Base-by-base conservation (phyloP, 768 basidiomycete genomes). In the Phaffia australis region DNA sequence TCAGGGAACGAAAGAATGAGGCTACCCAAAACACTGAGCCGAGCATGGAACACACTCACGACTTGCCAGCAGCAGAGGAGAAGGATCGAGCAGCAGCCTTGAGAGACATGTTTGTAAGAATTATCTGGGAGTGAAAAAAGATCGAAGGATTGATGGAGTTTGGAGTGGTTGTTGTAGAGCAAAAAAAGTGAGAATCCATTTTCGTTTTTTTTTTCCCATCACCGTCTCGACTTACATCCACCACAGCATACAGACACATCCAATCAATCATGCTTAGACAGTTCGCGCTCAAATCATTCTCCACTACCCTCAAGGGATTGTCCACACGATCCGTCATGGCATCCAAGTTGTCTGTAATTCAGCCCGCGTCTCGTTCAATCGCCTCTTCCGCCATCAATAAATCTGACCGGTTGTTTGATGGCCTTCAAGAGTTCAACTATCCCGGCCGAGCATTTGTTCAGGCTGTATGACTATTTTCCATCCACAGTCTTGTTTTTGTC, bases 61-160 rank as follows among this genome's bases (percentile, higher is more conserved):
- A 64, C 63, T 64, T 64, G 32, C 35, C 25, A 11, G 54, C 62
- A 32, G 51, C 55, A 29, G 63, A 35, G 50, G 63, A 32, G 55
- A 56, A 64, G 54, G 63, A 23, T 64, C 63, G 63, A 25, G 52
- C 62, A 35, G 62, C 50, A 27, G 50, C 35, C 29, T 51, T 51
- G 63, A 64, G 21, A 47, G 63, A 64, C 63, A 64, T 64, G 46
- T 56, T 57, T 8, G 15, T 42, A 5, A 5, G 11, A 11, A 42
- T 42, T 42, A 11, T 42, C 11, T 42, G 4, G n/a, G 11, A 42
- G 35, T 42, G 46, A 21, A 35, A 46, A 29, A 5, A 23, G 59
- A 55, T 63, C 25, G 30, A 29, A 1, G 29, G 15, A 25, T 23
- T 14, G 62, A 55, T 23, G 61, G 51, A 54, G 52, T 54, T 35